Percentiles rank a stretch among this genome's conserved stretches.
Evolutionary conservation across 2,329 filamentous ascomycete genomes (phyloP).

Genomic region (Pleomassaria siparia): DNA sequence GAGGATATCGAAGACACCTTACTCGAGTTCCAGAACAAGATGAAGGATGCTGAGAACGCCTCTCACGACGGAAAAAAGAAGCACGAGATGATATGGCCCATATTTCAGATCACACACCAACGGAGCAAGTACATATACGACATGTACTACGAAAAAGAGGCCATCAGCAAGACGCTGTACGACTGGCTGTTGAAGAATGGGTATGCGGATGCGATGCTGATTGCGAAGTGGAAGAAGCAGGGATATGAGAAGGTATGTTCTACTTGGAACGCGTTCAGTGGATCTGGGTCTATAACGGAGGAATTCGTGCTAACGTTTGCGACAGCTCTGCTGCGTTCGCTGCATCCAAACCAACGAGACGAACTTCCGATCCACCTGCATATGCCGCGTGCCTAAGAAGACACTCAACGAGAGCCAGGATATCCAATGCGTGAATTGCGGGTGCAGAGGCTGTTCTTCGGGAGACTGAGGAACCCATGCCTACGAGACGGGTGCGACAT

Average conservation of each 20-base stretch:
- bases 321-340: slow-evolving; percentile 83
- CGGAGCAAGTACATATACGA: slow-evolving; percentile 92
- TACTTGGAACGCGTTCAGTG: background rate
- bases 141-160: slow-evolving; percentile 96
- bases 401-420: slow-evolving; percentile 88
- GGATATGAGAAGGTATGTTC: slow-evolving; percentile 87
- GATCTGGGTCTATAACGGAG: background rate
- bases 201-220: slow-evolving; percentile 92
- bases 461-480: slow-evolving; percentile 61
- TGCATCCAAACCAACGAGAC: slow-evolving; percentile 99
- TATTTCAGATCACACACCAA: slow-evolving; percentile 96
- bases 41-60: slow-evolving; percentile 93
- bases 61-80: slow-evolving; percentile 77
- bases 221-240: slow-evolving; percentile 99
- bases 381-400: slow-evolving; percentile 89
- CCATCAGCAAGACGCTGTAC: slow-evolving; percentile 88
- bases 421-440: slow-evolving; percentile 92
- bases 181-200: slow-evolving; percentile 96
- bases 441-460: slow-evolving; percentile 86
- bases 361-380: slow-evolving; percentile 96
- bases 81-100: slow-evolving; percentile 92
- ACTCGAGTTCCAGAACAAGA: slow-evolving; percentile 83
- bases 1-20: slow-evolving; percentile 85
- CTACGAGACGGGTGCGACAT: background rate
- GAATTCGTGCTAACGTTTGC: slow-evolving; percentile 9